A percentile compares a stretch with the other conserved stretches of the same genome.
Conservation (phyloP, 768 basidiomycete species). For the Dacryopinax primogenitus region DNA sequence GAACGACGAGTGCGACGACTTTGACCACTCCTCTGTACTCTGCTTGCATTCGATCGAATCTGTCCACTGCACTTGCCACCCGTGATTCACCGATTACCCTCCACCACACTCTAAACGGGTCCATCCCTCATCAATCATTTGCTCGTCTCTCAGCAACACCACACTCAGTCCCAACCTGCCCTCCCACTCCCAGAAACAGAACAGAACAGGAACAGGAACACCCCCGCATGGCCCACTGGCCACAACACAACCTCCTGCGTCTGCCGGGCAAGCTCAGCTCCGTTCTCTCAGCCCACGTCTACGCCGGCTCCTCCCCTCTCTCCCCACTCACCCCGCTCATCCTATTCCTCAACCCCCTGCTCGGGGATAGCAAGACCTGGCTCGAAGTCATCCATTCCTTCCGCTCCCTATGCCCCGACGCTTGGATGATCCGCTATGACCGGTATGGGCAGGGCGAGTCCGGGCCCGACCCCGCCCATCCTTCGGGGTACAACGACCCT, state of each 20-base stretch:
- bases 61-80: too few species aligned
- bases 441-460: constrained; percentile 1
- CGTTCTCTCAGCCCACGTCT: constrained; percentile 2
- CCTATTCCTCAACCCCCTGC: not conserved
- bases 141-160: too few species aligned
- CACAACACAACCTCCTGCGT: constrained; percentile 6
- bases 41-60: too few species aligned
- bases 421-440: constrained; percentile 7
- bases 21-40: too few species aligned
- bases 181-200: not conserved
- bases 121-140: too few species aligned
- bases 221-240: not conserved
- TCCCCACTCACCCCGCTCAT: not conserved
- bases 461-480: not conserved
- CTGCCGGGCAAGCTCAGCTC: not conserved
- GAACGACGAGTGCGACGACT: too few species aligned
- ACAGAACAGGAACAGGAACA: not conserved
- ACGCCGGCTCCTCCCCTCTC: not conserved
- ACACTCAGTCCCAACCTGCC: not conserved
- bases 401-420: not conserved
- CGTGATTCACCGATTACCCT: too few species aligned
- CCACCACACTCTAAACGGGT: too few species aligned
- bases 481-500: not conserved
- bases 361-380: not conserved
- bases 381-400: not conserved